phyloP scores from a whole-genome alignment of 2,329 filamentous ascomycete species.

The Stagonosporopsis cucurbitacearum region DNA sequence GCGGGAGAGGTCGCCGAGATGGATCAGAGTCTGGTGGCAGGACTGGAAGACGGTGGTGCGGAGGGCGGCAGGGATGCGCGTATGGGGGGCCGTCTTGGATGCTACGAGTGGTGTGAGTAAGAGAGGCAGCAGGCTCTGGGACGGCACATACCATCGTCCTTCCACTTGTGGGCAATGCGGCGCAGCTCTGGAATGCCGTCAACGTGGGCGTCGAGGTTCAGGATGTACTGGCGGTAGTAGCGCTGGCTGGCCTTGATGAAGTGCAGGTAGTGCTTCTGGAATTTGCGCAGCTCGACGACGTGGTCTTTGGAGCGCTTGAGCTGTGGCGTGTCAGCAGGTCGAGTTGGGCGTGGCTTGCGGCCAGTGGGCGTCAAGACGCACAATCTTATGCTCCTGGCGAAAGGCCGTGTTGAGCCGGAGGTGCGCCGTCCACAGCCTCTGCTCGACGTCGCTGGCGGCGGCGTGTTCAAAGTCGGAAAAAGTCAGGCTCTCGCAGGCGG shows the following conservation, averaged over 20 bases:
- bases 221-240: slow-evolving; percentile 87
- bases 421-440: slow-evolving; percentile 79
- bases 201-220: slow-evolving; percentile 70
- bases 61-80: slow-evolving; percentile 56
- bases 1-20: slow-evolving; percentile 86
- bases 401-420: slow-evolving; percentile 79
- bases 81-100: slow-evolving; percentile 36
- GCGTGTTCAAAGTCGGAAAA: slow-evolving; percentile 75
- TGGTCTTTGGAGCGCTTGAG: slow-evolving; percentile 60
- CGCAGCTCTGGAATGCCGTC: slow-evolving; percentile 64
- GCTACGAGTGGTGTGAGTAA: slow-evolving; percentile 50
- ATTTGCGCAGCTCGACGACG: slow-evolving; percentile 72
- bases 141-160: slow-evolving; percentile 45
- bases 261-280: slow-evolving; percentile 79
- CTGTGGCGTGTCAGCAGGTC: slow-evolving; percentile 30
- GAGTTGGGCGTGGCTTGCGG: neutral
- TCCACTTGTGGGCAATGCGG: slow-evolving; percentile 58
- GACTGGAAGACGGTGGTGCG: slow-evolving; percentile 70
- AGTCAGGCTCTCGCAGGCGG: slow-evolving; percentile 73
- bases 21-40: slow-evolving; percentile 83
- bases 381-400: slow-evolving; percentile 61
- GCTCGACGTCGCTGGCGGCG: slow-evolving; percentile 68
- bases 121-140: too few species aligned
- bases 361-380: slow-evolving; percentile 15
- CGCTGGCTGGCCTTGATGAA: slow-evolving; percentile 88